Base-by-base conservation (phyloP, 2,329 filamentous ascomycete genomes). In the Aspergillus sp. region DNA sequence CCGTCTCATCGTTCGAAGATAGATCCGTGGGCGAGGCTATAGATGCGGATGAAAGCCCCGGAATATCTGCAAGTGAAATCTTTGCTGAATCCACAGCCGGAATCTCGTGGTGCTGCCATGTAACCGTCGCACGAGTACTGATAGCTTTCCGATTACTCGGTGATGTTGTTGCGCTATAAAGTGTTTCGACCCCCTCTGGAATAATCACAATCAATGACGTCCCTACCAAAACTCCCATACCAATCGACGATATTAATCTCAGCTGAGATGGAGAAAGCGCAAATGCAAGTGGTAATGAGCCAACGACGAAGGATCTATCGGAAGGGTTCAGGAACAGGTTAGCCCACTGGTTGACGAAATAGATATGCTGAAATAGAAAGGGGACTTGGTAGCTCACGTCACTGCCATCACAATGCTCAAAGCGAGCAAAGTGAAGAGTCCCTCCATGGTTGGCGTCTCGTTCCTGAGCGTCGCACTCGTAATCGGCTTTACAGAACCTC, bases 201-300 rank as follows among this genome's bases (percentile, higher is more conserved):
- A 98, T 95, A 61, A 98, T 97, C 29, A 98, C 90, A 52, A 97
- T 91, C 52, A 98, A 78, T 1, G 91, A 91, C 27, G 93, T 97
- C 31, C 93, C 93, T 11, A 98, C 90, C 7, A 98, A 75, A 40
- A 98, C 86, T 36, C 93, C 93, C 66, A 95, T 89, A 42, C 93
- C 93, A 63, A 97, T 81, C 45, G 90, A 90, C 19, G 91, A 94
- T 62, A 97, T 87, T 39, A 95, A 74, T 61, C 91, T 85, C 45
- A 97, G 74, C 66, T 95, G 89, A 35, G 89, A 88, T 47, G 86
- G 83, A 28, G 90, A 91, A 27, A 98, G 78, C 45, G 85, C 81
- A 74, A 98, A 88, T 45, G 89, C 90, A 40, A 98, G 76, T 32
- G 93, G 93, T 52, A 98, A 75, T 54, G 89, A 86, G 68, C 93